Base-by-base conservation (phyloP, 306 rosid genomes). In the Coriaria nepalensis region DNA sequence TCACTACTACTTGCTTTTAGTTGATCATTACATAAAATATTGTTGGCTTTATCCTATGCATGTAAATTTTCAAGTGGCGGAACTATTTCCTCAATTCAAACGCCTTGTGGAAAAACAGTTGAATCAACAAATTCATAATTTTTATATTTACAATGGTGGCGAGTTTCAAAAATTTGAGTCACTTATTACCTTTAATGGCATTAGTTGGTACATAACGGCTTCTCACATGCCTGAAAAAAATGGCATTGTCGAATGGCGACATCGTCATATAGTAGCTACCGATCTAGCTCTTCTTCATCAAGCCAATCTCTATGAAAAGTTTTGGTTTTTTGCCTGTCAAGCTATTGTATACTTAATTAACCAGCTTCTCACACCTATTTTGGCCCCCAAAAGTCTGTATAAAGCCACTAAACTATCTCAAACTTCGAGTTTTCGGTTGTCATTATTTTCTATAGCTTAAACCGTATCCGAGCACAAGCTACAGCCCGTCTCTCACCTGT, bases 261-360 rank as follows among this genome's bases (percentile, higher is more conserved):
- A 45, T 5, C 10, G 6, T 0, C 33, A 52, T 7, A 8, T 45
- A 7, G 35, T 37, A 7, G 34, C 44, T 10, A 61, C 53, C 0
- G 9, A 39, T 2, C 13, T n/a, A 1, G 10, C 58, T 12, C 12
- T 61, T 0, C 37, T 61, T 2, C 14, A 43, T 15, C 13, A 20
- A 5, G 52, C 52, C 0, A 10, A 11, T 9, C 2, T 33, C 0
- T 40, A 13, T 0, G 0, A 2, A 0, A 0, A 4, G 5, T 38
- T 13, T 43, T 61, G 40, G 67, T 10, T 40, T 2, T 9, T 4
- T n/a, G 38, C 53, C 2, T 14, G 43, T 11, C 6, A 15, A 7
- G n/a, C n/a, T n/a, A 45, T 41, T 0, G 45, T 35, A 6, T 61
- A 43, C 12, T 7, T 49, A 2, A 60, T 60, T 2, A 60, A 60